A percentile compares a stretch with the other conserved stretches of the same genome.
Evolutionary conservation across 164 flowering plant genomes (phyloP).

Genomic region (Vitis riparia): DNA sequence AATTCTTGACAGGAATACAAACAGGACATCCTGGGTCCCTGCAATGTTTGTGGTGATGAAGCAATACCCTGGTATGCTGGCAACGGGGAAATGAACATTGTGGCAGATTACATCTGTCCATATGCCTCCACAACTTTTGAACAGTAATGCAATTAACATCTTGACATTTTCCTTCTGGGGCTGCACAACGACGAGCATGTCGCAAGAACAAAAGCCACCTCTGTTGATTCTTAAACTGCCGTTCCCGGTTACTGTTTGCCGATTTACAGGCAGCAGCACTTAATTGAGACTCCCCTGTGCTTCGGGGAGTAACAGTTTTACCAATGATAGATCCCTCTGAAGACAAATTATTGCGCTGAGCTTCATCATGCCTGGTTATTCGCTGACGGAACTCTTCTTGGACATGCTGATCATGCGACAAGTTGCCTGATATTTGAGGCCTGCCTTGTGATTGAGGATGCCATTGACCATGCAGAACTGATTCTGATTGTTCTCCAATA

Average conservation of each 20-base stretch:
- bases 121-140: constrained; percentile 66
- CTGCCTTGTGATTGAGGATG: constrained; percentile 48
- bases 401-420: constrained; percentile 55
- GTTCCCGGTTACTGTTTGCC: constrained; percentile 35
- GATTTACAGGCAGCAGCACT: constrained; percentile 31
- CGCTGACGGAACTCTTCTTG: constrained; percentile 71
- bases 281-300: constrained; percentile 27
- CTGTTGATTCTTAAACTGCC: constrained; percentile 45
- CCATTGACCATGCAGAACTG: constrained; percentile 52
- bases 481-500: constrained; percentile 51
- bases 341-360: constrained; percentile 62
- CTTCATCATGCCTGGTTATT: constrained; percentile 63
- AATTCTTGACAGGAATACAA: constrained; percentile 61
- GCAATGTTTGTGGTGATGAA: constrained; percentile 58
- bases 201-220: constrained; percentile 74
- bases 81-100: constrained; percentile 71
- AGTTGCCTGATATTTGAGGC: constrained; percentile 28
- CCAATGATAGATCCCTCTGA: constrained; percentile 51
- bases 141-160: constrained; percentile 47
- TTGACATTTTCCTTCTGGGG: constrained; percentile 75
- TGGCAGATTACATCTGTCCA: constrained; percentile 40
- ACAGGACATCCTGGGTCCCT: constrained; percentile 61
- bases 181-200: constrained; percentile 83
- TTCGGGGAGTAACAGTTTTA: constrained; percentile 37
- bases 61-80: constrained; percentile 37